These are phyloP conservation scores for Rhizopogon roseolus DNA, from an alignment of 768 basidiomycete genomes.

Conservation along the genomic window DNA sequence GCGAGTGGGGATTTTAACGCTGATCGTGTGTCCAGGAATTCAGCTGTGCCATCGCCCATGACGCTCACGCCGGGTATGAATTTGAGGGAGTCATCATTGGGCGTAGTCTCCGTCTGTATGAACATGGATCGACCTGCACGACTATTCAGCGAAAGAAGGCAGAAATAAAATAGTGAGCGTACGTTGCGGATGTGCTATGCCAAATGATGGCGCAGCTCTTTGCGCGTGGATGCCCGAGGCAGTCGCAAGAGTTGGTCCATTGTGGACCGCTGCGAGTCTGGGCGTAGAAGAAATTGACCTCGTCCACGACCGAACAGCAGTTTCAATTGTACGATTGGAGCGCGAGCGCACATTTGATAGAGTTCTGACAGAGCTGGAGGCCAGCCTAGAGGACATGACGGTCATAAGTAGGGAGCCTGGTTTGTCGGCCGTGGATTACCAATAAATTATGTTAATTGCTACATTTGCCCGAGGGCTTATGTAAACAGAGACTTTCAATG, in stretches of 20 bases:
- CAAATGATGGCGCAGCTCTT: slow-evolving; percentile 1
- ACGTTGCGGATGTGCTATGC: slow-evolving; percentile 29
- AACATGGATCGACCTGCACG: slow-evolving; percentile 83
- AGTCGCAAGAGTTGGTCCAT: slow-evolving; percentile 29
- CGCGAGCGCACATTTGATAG: background rate
- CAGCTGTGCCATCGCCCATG: slow-evolving; percentile 85
- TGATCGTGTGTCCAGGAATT: slow-evolving; percentile 87
- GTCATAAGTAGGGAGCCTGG: background rate
- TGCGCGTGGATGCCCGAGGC: slow-evolving; percentile 22
- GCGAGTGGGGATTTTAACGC: slow-evolving; percentile 93
- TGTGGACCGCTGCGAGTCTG: slow-evolving; percentile 17
- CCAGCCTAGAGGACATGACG: slow-evolving; percentile 13
- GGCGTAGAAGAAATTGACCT: slow-evolving; percentile 21
- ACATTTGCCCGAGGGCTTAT: slow-evolving; percentile 11
- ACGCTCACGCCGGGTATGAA: slow-evolving; percentile 93
- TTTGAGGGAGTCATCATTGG: slow-evolving; percentile 96
- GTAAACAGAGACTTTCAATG: slow-evolving; percentile 13
- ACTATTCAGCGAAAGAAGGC: background rate
- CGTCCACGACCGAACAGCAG: slow-evolving; percentile 14
- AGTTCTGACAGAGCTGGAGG: slow-evolving; percentile 13
- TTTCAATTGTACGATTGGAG: slow-evolving; percentile 5
- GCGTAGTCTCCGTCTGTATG: slow-evolving; percentile 96
- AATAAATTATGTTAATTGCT: background rate
- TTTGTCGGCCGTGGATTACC: background rate
- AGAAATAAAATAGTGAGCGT: slow-evolving; percentile 4